Conservation (phyloP, 2,329 filamentous ascomycete genomes). For the Penicillium nordicum region DNA sequence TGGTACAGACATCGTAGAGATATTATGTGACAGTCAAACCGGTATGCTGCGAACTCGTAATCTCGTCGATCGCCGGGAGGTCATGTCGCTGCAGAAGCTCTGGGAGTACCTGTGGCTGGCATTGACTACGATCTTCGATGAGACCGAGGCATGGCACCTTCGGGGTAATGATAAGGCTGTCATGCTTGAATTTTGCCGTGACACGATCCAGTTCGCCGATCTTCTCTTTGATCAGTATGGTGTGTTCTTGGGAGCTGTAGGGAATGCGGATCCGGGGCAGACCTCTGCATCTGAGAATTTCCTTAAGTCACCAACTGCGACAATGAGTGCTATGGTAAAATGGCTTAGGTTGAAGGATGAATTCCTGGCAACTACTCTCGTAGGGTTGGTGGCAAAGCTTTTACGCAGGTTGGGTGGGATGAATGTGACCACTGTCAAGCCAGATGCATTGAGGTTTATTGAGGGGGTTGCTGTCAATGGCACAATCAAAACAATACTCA, state of each 20-base stretch:
- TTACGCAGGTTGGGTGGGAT: conserved; percentile 76
- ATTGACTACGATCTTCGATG: conserved; percentile 74
- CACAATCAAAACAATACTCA: conserved; percentile 72
- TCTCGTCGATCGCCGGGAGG: conserved; percentile 58
- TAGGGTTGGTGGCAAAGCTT: conserved; percentile 79
- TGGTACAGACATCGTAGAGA: conserved; percentile 59
- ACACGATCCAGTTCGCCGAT: conserved; percentile 92
- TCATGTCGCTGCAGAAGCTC: conserved; percentile 66
- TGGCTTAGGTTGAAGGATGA: conserved; percentile 89
- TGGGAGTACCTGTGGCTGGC: conserved; percentile 84
- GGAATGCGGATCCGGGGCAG: conserved; percentile 42
- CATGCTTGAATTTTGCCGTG: conserved; percentile 91
- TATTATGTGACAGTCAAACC: conserved; percentile 61
- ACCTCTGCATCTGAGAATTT: conserved; percentile 51
- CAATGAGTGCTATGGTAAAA: conserved; percentile 69
- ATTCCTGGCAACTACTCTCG: conserved; percentile 78
- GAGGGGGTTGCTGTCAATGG: conserved; percentile 53
- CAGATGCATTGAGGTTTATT: conserved; percentile 62
- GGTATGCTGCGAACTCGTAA: conserved; percentile 58
- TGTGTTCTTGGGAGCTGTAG: conserved; percentile 71
- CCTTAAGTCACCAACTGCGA: conserved; percentile 61
- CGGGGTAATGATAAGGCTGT: conserved; percentile 64
- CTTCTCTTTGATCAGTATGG: conserved; percentile 79
- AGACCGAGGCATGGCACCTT: conserved; percentile 79
- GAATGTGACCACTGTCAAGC: conserved; percentile 63